Base-by-base conservation (phyloP, 257 asterid genomes). In the Solanum chaucha region DNA sequence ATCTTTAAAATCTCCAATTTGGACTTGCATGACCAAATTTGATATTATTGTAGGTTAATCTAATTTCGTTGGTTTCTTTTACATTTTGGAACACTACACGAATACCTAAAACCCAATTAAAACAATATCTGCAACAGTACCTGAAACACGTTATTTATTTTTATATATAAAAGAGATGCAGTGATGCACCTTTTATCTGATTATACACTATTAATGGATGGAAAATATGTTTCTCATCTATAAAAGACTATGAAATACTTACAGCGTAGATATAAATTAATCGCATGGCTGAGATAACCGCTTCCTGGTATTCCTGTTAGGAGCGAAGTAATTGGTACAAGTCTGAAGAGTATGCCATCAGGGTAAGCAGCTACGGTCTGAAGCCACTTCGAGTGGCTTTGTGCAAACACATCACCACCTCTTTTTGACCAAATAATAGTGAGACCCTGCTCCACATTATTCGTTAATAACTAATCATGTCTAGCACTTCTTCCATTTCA, bases 241-340 rank as follows among this genome's bases (percentile, higher is more conserved):
- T 15, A 46, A 15, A 44, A 44, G 24, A 24, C 40, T 46, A 46
- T 28, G 41, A 46, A 80, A 51, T 85, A 87, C 97, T 87, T 91
- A 97, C 99, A 97, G 85, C 99, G 92, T 14, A 97, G 91, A 81
- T 97, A 97, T 91, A 97, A 91, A 91, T 97, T 97, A 82, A 97
- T 97, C 82, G 99, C 99, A 86, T 97, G 99, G 91, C 99, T 97
- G 84, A 97, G 98, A 91, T 96, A 97, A 87, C 99, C 99, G 83
- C 98, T 97, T 90, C 99, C 99, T 17, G 98, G 99, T 90, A 97
- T 94, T 87, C 99, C 99, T 88, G 96, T 92, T 74, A 96, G n/a
- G n/a, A n/a, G n/a, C n/a, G 94, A 95, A 68, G 99, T 97, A 88
- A 97, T 94, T 12, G 99, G 99, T 28, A 97, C 97, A 87, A 97